Evolutionary conservation across 345 rosid genomes (phyloP).

Genomic region (Stellera chamaejasme): DNA sequence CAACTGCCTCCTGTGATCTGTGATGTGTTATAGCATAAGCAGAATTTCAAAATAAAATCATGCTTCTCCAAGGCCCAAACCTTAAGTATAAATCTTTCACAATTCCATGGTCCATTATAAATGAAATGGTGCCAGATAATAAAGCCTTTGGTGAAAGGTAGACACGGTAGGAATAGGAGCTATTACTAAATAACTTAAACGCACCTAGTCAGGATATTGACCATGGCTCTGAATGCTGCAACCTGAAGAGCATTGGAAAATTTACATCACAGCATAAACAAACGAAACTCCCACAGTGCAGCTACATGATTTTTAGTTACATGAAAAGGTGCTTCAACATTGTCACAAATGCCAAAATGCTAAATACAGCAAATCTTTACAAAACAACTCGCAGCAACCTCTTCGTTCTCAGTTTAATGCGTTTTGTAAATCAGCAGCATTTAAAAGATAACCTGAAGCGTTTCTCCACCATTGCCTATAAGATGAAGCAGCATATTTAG

Average conservation of each 20-base stretch:
- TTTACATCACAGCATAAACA: conserved; percentile 15
- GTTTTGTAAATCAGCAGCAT: not conserved
- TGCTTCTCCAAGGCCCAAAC: too few relatives aligned
- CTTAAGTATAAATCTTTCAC: too few relatives aligned
- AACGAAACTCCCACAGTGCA: conserved; percentile 2
- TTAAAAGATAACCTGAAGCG: conserved; percentile 69
- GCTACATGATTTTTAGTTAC: not conserved
- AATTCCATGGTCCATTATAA: too few relatives aligned
- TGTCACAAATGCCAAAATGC: conserved; percentile 1
- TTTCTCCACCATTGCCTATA: conserved; percentile 99
- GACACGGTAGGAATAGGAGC: too few relatives aligned
- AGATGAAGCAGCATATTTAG: conserved; percentile 98
- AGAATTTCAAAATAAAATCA: too few relatives aligned
- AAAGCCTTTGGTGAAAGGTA: too few relatives aligned
- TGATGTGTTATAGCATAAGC: too few relatives aligned
- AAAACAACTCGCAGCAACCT: not conserved
- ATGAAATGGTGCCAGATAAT: too few relatives aligned
- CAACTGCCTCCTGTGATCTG: too few relatives aligned
- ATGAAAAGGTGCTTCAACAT: conserved; percentile 5
- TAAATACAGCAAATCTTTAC: not conserved
- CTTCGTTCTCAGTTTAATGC: not conserved
- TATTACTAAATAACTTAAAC: not conserved
- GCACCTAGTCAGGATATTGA: conserved; percentile 92
- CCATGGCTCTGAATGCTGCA: conserved; percentile 99
- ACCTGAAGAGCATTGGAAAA: conserved; percentile 48